These are phyloP conservation scores for Sicyos edulis DNA, from an alignment of 306 rosid genomes.

Conservation along the genomic window DNA sequence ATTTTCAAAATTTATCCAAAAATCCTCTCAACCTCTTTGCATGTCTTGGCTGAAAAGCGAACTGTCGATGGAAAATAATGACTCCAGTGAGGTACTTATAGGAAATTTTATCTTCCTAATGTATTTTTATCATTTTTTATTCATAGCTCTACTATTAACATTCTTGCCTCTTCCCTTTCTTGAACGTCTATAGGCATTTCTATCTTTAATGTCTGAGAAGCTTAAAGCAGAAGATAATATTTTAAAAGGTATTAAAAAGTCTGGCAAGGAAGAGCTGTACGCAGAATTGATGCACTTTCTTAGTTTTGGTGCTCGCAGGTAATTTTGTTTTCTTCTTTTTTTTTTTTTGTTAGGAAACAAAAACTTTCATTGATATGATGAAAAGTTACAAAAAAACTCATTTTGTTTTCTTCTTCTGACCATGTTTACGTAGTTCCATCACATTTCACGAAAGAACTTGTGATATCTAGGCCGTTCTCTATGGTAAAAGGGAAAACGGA, in stretches of 20 bases:
- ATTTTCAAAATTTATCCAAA: conserved; percentile 55
- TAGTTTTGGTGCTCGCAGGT: conserved; percentile 69
- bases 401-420: not conserved
- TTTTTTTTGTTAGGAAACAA: too few species aligned
- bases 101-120: conserved; percentile 18
- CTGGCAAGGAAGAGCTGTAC: conserved; percentile 89
- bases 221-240: conserved; percentile 53
- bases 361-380: too few species aligned
- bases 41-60: conserved; percentile 72
- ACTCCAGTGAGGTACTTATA: conserved; percentile 43
- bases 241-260: conserved; percentile 57
- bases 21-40: conserved; percentile 52
- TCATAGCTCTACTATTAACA: conserved; percentile 16
- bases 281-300: conserved; percentile 77
- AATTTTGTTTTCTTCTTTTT: not conserved
- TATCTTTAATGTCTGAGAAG: conserved; percentile 50
- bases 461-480: not conserved
- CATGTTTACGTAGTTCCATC: not conserved
- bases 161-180: conserved; percentile 19
- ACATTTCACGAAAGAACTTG: not conserved
- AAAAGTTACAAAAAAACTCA: too few species aligned
- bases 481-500: not conserved
- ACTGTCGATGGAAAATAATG: conserved; percentile 40
- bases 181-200: conserved; percentile 44
- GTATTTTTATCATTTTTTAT: conserved; percentile 11